Conservation (phyloP, 75 land plant genomes). For the Sequoiadendron giganteum region DNA sequence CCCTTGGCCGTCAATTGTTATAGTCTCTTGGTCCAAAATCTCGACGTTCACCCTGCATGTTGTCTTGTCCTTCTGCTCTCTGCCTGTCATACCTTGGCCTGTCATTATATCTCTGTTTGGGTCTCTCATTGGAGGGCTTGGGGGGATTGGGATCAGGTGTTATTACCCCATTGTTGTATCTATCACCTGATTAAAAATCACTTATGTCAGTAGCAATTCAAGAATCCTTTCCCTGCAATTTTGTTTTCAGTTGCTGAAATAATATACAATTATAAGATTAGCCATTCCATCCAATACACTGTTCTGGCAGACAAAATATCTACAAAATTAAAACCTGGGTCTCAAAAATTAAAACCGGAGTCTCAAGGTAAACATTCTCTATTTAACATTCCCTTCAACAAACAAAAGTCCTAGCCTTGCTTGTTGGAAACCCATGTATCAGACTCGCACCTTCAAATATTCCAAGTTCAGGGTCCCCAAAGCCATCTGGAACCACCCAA, state of each 20-base stretch:
- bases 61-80: conserved; percentile 7
- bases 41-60: conserved; percentile 29
- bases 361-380: background rate
- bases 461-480: conserved; percentile 12
- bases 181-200: conserved; percentile 42
- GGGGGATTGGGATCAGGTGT: conserved; percentile 35
- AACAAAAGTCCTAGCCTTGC: background rate
- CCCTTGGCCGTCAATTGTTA: background rate
- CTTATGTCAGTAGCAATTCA: background rate
- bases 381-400: background rate
- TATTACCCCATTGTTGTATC: conserved; percentile 52
- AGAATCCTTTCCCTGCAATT: background rate
- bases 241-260: background rate
- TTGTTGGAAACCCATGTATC: background rate
- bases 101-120: conserved; percentile 22
- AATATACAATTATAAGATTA: background rate
- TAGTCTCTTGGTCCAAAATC: conserved; percentile 22
- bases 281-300: background rate
- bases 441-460: conserved; percentile 12
- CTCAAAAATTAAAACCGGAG: background rate
- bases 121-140: conserved; percentile 48
- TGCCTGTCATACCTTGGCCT: conserved; percentile 29
- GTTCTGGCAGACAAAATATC: background rate
- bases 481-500: conserved; percentile 19
- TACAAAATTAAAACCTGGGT: background rate